Base-by-base conservation (phyloP, 108 stramenopile species). In the Cylindrotheca fusiformis region DNA sequence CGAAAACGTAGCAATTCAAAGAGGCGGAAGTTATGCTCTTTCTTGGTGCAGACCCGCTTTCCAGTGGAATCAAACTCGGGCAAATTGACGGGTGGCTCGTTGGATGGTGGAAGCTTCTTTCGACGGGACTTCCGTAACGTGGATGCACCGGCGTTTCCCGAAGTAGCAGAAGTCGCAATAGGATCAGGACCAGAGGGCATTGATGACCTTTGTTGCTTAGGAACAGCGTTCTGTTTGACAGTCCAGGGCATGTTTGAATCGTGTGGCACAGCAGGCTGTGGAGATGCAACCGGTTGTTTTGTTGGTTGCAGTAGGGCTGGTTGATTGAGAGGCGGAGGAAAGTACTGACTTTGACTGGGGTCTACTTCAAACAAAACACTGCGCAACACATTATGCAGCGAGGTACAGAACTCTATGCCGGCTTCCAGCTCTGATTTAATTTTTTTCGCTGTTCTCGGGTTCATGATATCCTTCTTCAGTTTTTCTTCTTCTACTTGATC, bases 381-480 rank as follows among this genome's bases (percentile, higher is more conserved):
- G 20, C 75, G 69, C 24, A 87, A 60, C 14, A 81, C 68, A 32
- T 75, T 77, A 48, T 84, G 70, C 58, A 91, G 57, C 30, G 75
- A 55, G 8, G 71, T 77, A 63, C 86, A 87, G 65, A 70, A 91
- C 27, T 79, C 63, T 23, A 86, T 24, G 0, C 86, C 86, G 4
- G 70, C 66, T 30, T 79, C 81, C 69, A 91, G 44, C 55, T 88
- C 87, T 2, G 69, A 14, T 51, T 82, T 75, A 54, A 91, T 57
- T 58, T 84, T 85, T 59, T 88, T 88, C 32, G 79, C 91, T 3
- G 86, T 79, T 32, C 82, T 52, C 6, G 78, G 71, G 66, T 88
- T 87, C 69, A 88, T 83, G 6, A 84, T 79, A 24, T 84, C 80
- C 28, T 61, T 73, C 33, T 71, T 69, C 10, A 71, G 29, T 48